Base-by-base conservation (phyloP, 306 rosid species). In the Citrullus amarus region DNA sequence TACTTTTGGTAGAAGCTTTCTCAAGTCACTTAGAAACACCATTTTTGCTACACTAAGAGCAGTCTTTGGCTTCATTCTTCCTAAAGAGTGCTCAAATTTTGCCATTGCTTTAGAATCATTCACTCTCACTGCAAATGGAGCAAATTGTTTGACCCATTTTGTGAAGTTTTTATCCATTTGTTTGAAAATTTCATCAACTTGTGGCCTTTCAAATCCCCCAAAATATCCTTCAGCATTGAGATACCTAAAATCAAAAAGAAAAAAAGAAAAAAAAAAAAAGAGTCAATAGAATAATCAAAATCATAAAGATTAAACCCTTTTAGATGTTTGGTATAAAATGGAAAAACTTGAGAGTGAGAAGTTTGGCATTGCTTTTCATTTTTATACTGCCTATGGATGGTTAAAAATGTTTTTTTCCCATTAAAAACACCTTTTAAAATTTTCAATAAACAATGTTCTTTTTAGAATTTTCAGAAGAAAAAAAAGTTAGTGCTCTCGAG, bases 51-150 rank as follows among this genome's bases (percentile, higher is more conserved):
- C 86, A 65, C 78, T 81, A 0, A 75, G 63, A 68, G 91, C 91
- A 79, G 81, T 81, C 32, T 79, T 46, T 22, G 91, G 86, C 41
- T 76, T 82, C 89, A 82, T 84, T 84, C 83, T 87, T n/a, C 73
- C 69, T 63, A 89, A 73, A 22, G 88, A 84, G 20, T 34, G 3
- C 46, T 72, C 86, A 60, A 87, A 79, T 67, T 81, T 55, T 7
- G 81, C 15, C 20, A 82, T n/a, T 18, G 89, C 88, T 16, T 59
- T 43, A 13, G 82, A 53, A 51, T 74, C 28, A 6, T 87, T 82
- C 38, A 65, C 80, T 3, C 16, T 77, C 12, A 85, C 72, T 36
- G 85, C 83, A 30, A 0, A 8, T 66, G 84, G 87, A 75, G 86
- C 79, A 82, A 87, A 85, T n/a, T 1, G 54, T 34, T 76, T 69